Percentiles rank a stretch among this genome's conserved stretches.
Conservation (phyloP, 1,139 yeast genomes). For the Diutina pseudorugosa region DNA sequence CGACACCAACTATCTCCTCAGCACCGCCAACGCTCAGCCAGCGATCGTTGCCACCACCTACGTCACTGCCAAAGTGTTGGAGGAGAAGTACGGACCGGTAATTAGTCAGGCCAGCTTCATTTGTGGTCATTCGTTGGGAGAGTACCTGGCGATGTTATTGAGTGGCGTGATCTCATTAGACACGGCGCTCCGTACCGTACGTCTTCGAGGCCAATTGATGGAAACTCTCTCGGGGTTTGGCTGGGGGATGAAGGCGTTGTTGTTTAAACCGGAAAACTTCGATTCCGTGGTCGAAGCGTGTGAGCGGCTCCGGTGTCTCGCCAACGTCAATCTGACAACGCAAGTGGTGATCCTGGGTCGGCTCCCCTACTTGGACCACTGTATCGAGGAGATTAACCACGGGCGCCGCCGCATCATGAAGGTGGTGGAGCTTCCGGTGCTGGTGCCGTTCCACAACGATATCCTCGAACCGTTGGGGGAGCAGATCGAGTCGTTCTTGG, state of each 20-base stretch:
- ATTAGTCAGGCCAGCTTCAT: not conserved
- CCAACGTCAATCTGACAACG: conserved; percentile 23
- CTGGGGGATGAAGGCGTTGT: conserved; percentile 28
- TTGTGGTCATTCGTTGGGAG: conserved; percentile 2
- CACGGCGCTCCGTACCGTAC: not conserved
- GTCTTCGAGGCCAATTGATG: not conserved
- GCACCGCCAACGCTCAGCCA: conserved; percentile 2
- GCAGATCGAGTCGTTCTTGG: not conserved
- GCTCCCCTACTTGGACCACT: conserved; percentile 5
- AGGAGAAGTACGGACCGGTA: not conserved
- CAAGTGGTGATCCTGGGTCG: conserved; percentile 8
- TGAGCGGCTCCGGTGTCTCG: conserved; percentile 15
- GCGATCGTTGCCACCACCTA: conserved; percentile 4
- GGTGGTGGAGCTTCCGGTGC: conserved; percentile 27
- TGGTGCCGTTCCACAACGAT: conserved; percentile 42
- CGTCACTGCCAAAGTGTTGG: not conserved
- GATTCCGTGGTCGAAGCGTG: conserved; percentile 7
- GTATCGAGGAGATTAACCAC: conserved; percentile 6
- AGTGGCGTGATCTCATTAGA: not conserved
- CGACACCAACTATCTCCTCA: not conserved
- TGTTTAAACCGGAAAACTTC: conserved; percentile 14
- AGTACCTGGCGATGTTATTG: not conserved
- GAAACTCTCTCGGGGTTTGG: not conserved
- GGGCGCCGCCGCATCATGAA: conserved; percentile 13
- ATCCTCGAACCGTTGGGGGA: conserved; percentile 23